These are phyloP conservation scores for Vitis rupestris DNA, from an alignment of 164 flowering plant genomes.

Conservation along the genomic window DNA sequence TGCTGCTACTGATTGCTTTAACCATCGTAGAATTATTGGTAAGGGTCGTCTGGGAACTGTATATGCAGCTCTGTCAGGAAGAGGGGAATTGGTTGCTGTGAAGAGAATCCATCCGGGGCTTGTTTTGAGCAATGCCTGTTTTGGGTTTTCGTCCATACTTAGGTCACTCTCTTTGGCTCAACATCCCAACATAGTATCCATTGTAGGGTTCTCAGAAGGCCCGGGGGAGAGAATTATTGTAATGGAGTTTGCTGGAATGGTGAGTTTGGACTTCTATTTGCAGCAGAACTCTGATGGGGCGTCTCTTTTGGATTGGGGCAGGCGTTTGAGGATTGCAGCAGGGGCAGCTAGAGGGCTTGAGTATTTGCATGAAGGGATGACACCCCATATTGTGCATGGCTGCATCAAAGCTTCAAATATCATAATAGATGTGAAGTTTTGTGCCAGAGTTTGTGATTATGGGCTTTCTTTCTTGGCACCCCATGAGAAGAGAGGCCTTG, in stretches of 20 bases:
- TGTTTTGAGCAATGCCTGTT: conserved; percentile 61
- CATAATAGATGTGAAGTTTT: conserved; percentile 48
- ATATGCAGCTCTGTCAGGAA: conserved; percentile 40
- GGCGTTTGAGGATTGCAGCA: conserved; percentile 53
- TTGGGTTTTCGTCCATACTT: conserved; percentile 49
- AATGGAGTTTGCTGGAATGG: conserved; percentile 54
- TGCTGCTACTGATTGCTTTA: conserved; percentile 72
- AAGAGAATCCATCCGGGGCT: conserved; percentile 61
- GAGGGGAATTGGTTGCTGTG: conserved; percentile 46
- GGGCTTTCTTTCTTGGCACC: conserved; percentile 64
- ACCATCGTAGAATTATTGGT: conserved; percentile 50
- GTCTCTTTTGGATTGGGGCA: conserved; percentile 48
- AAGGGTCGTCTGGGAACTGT: conserved; percentile 65
- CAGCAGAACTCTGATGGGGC: conserved; percentile 44
- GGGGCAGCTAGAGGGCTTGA: conserved; percentile 69
- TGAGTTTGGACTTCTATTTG: conserved; percentile 59
- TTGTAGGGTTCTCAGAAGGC: conserved; percentile 68
- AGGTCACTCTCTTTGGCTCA: conserved; percentile 55
- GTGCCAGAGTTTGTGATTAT: conserved; percentile 62
- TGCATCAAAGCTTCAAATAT: conserved; percentile 70
- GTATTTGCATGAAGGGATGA: conserved; percentile 58
- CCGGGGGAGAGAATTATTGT: conserved; percentile 82
- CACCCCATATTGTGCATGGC: conserved; percentile 65
- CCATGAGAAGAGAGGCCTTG: conserved; percentile 46
- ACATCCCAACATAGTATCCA: conserved; percentile 66